Conservation (phyloP, 2,329 filamentous ascomycete species). For the Exserohilum rostratum region DNA sequence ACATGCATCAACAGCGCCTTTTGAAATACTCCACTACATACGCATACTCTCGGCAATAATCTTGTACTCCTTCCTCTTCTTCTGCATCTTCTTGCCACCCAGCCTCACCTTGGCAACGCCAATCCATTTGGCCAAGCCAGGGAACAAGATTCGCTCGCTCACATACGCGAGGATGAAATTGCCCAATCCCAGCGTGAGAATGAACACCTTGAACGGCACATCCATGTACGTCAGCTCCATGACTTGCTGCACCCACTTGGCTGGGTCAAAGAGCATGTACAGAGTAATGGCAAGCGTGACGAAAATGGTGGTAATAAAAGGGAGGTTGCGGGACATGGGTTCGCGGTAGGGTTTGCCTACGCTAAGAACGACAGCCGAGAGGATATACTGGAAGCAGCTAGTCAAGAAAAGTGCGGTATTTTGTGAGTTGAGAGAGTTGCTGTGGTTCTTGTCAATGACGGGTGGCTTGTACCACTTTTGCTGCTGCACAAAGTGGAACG, state of each 20-base stretch:
- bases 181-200: slow-evolving; percentile 71
- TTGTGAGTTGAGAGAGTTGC: slow-evolving; percentile 88
- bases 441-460: slow-evolving; percentile 74
- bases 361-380: slow-evolving; percentile 86
- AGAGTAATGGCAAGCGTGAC: slow-evolving; percentile 69
- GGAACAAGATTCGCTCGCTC: slow-evolving; percentile 74
- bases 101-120: slow-evolving; percentile 65
- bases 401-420: slow-evolving; percentile 90
- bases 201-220: slow-evolving; percentile 71
- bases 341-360: slow-evolving; percentile 92
- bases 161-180: slow-evolving; percentile 74
- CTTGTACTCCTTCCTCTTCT: slow-evolving; percentile 90
- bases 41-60: slow-evolving; percentile 58
- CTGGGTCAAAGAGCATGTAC: slow-evolving; percentile 82
- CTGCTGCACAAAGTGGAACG: slow-evolving; percentile 74
- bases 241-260: slow-evolving; percentile 68
- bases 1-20: too few relatives aligned
- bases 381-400: slow-evolving; percentile 93
- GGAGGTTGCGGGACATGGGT: slow-evolving; percentile 78
- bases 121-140: slow-evolving; percentile 69
- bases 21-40: too few relatives aligned
- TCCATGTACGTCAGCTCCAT: slow-evolving; percentile 89
- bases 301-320: slow-evolving; percentile 80
- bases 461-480: slow-evolving; percentile 89
- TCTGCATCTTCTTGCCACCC: slow-evolving; percentile 62